phyloP scores from a whole-genome alignment of 192 early-diverging fungal species.

The Backusella morwellensis region DNA sequence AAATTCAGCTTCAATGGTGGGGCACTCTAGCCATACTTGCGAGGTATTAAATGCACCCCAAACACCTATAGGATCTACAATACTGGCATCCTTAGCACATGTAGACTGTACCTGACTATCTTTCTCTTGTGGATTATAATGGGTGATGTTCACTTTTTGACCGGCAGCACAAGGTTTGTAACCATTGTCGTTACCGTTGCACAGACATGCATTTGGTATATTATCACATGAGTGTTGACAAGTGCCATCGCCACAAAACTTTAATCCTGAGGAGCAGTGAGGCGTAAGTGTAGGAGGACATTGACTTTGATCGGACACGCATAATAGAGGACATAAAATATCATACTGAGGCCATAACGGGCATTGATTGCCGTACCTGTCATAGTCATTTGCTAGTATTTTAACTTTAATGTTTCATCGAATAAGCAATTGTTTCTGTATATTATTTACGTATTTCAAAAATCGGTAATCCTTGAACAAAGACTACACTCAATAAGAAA shows the following conservation, averaged over 20 bases:
- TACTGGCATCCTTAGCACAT: slow-evolving; percentile 17
- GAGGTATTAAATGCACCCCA: slow-evolving; percentile 2
- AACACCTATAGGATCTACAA: background rate
- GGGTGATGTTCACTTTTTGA: slow-evolving; percentile 38
- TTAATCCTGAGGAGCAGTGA: slow-evolving; percentile 33
- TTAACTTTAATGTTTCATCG: background rate
- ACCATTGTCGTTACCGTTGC: slow-evolving; percentile 24
- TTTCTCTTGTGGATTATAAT: slow-evolving; percentile 49
- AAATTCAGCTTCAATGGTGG: slow-evolving; percentile 35
- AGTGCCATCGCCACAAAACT: slow-evolving; percentile 55
- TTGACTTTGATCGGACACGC: slow-evolving; percentile 42
- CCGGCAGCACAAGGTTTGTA: slow-evolving; percentile 50
- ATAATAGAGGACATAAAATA: slow-evolving; percentile 49
- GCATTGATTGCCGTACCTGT: slow-evolving; percentile 47
- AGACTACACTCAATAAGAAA: background rate
- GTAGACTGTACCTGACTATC: slow-evolving; percentile 15
- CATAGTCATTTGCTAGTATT: slow-evolving; percentile 43
- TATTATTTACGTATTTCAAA: slow-evolving; percentile 5
- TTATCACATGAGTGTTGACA: slow-evolving; percentile 43
- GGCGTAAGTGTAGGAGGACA: slow-evolving; percentile 46
- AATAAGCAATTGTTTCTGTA: background rate
- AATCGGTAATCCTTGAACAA: background rate
- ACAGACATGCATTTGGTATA: slow-evolving; percentile 51
- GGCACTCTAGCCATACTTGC: slow-evolving; percentile 51
- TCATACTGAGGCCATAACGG: slow-evolving; percentile 45